Conservation (phyloP, 805 yeast species). For the Suhomyces faveliae region DNA sequence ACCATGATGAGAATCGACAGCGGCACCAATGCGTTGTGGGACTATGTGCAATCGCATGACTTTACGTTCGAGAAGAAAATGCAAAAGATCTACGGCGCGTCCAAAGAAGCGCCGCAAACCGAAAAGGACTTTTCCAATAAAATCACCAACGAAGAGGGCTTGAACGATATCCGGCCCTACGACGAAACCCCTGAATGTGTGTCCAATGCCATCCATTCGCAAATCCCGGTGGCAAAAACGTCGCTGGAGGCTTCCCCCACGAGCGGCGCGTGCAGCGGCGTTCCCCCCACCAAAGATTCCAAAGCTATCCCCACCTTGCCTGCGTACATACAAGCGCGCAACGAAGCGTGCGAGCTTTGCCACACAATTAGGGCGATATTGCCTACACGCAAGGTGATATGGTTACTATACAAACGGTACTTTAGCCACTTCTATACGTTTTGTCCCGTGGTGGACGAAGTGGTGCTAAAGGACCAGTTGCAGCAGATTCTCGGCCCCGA, state of each 20-base stretch:
- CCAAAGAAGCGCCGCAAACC: slow-evolving; percentile 4
- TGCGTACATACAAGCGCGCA: slow-evolving; percentile 4
- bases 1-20: slow-evolving; percentile 36
- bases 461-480: slow-evolving; percentile 19
- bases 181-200: slow-evolving; percentile 4
- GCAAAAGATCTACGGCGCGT: background rate
- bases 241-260: background rate
- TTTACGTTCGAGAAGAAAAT: background rate
- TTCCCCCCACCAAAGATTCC: too few relatives aligned
- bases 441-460: slow-evolving; percentile 30
- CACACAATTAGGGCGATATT: slow-evolving; percentile 18
- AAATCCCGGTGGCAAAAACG: background rate
- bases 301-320: background rate
- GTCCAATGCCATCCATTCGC: background rate
- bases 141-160: slow-evolving; percentile 10
- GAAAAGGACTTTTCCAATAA: slow-evolving; percentile 9
- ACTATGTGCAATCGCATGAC: slow-evolving; percentile 11
- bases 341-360: slow-evolving; percentile 19
- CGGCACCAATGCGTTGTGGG: slow-evolving; percentile 17
- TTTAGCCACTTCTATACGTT: slow-evolving; percentile 26
- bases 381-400: slow-evolving; percentile 24
- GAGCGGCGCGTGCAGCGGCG: background rate
- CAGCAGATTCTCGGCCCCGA: slow-evolving; percentile 19
- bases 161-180: slow-evolving; percentile 6
- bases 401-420: slow-evolving; percentile 26